Evolutionary conservation across 257 asterid genomes (phyloP).

Genomic region (Salvia hispanica): DNA sequence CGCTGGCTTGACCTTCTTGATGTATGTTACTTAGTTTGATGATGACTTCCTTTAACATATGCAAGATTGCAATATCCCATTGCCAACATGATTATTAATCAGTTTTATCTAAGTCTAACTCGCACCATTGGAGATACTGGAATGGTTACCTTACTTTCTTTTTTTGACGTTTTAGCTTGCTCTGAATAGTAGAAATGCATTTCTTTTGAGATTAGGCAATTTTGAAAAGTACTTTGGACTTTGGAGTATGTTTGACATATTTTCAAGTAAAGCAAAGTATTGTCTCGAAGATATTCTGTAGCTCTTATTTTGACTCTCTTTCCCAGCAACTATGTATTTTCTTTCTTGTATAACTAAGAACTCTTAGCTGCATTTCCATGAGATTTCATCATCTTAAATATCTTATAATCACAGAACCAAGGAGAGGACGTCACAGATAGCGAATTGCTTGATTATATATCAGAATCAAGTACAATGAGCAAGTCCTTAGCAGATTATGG

Average conservation of each 20-base stretch:
- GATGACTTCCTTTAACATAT: constrained; percentile 28
- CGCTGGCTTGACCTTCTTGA: constrained; percentile 99
- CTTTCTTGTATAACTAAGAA: constrained; percentile 14
- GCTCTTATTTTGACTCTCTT: constrained; percentile 6
- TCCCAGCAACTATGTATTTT: constrained; percentile 6
- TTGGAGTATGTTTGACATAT: constrained; percentile 13
- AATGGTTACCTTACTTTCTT: constrained; percentile 21
- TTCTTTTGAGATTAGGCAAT: not conserved
- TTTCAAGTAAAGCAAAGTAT: constrained; percentile 13
- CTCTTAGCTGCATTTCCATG: constrained; percentile 8
- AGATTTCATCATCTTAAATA: constrained; percentile 26
- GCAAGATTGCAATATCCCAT: constrained; percentile 18
- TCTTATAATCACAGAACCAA: constrained; percentile 66
- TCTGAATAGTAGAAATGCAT: constrained; percentile 7
- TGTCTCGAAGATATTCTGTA: constrained; percentile 20
- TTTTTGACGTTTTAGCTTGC: not conserved
- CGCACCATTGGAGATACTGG: constrained; percentile 20
- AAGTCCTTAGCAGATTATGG: constrained; percentile 96
- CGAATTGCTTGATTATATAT: constrained; percentile 89
- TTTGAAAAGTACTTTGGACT: constrained; percentile 7
- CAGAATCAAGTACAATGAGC: constrained; percentile 99
- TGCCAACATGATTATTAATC: not conserved
- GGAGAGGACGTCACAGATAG: constrained; percentile 92
- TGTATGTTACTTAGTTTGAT: constrained; percentile 51
- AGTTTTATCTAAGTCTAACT: constrained; percentile 24